phyloP scores from a whole-genome alignment of 805 yeast genomes.

The Ogataea ganodermae region DNA sequence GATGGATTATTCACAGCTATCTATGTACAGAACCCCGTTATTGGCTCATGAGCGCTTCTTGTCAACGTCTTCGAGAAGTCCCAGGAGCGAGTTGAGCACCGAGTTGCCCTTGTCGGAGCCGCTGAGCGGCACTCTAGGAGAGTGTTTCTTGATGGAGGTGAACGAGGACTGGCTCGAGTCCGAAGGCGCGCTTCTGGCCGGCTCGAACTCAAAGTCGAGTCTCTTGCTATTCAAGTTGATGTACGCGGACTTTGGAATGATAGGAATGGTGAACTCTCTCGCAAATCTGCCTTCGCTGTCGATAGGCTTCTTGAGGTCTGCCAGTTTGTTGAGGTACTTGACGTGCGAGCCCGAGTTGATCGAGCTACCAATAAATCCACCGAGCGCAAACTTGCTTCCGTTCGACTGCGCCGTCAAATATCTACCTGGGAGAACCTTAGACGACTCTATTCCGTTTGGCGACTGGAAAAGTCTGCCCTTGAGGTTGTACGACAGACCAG shows the following conservation, averaged over 20 bases:
- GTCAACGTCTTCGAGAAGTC: slow-evolving; percentile 24
- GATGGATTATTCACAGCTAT: background rate
- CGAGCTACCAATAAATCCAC: slow-evolving; percentile 43
- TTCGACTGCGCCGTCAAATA: slow-evolving; percentile 46
- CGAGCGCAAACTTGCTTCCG: slow-evolving; percentile 54
- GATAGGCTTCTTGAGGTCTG: slow-evolving; percentile 24
- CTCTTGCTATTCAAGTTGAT: slow-evolving; percentile 26
- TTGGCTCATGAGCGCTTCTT: slow-evolving; percentile 15
- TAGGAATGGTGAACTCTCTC: slow-evolving; percentile 33
- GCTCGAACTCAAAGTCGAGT: slow-evolving; percentile 28
- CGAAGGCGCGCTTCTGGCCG: slow-evolving; percentile 20
- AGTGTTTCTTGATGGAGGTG: slow-evolving; percentile 17
- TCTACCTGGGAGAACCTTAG: slow-evolving; percentile 68
- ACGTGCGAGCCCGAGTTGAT: slow-evolving; percentile 28
- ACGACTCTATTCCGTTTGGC: slow-evolving; percentile 65
- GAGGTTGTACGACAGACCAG: slow-evolving; percentile 71
- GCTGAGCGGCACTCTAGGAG: slow-evolving; percentile 26
- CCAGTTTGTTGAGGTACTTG: slow-evolving; percentile 23
- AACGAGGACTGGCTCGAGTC: slow-evolving; percentile 11
- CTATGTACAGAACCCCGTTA: background rate
- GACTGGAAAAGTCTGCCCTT: slow-evolving; percentile 68
- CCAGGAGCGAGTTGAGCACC: slow-evolving; percentile 26
- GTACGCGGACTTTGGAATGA: slow-evolving; percentile 30
- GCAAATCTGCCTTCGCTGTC: slow-evolving; percentile 28
- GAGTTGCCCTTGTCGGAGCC: slow-evolving; percentile 25